phyloP scores from a whole-genome alignment of 306 rosid species.

The Macrotyloma uniflorum region DNA sequence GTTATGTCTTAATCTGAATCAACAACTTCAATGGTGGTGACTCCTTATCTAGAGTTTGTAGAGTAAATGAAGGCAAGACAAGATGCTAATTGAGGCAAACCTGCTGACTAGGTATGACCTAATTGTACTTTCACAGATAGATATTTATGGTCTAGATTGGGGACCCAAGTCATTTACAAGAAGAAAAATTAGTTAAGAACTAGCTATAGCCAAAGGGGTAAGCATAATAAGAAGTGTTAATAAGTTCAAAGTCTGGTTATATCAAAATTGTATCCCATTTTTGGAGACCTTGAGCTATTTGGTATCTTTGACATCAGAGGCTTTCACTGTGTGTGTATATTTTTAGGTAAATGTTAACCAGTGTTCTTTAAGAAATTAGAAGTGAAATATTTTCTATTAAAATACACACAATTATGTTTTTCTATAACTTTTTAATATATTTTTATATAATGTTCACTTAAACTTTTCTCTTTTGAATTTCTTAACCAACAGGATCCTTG shows the following conservation, averaged over 20 bases:
- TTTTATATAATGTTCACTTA: no score
- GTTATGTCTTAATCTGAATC: constrained; percentile 28
- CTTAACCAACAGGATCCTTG: no score
- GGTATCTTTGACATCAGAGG: constrained; percentile 10
- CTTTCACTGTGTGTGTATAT: background rate
- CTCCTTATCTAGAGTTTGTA: constrained; percentile 16
- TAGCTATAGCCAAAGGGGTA: constrained; percentile 7
- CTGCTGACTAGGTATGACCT: background rate
- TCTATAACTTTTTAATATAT: no score
- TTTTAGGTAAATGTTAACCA: no score
- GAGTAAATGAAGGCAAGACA: constrained; percentile 22
- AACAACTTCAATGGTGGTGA: constrained; percentile 23
- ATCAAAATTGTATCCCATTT: background rate
- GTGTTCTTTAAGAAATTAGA: no score
- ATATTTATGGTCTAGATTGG: constrained; percentile 12
- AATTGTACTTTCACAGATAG: background rate
- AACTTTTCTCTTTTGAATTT: no score
- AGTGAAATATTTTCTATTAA: no score
- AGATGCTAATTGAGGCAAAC: constrained; percentile 16
- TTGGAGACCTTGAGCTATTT: constrained; percentile 5
- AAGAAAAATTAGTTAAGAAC: background rate
- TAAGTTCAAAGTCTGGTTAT: background rate
- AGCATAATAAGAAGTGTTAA: background rate
- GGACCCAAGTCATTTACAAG: constrained; percentile 15
- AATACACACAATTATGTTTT: no score